Percentiles rank a stretch among this genome's conserved stretches.
These are phyloP conservation scores for Pezicula carpinea DNA, from an alignment of 2,329 filamentous ascomycete genomes.

Conservation along the genomic window DNA sequence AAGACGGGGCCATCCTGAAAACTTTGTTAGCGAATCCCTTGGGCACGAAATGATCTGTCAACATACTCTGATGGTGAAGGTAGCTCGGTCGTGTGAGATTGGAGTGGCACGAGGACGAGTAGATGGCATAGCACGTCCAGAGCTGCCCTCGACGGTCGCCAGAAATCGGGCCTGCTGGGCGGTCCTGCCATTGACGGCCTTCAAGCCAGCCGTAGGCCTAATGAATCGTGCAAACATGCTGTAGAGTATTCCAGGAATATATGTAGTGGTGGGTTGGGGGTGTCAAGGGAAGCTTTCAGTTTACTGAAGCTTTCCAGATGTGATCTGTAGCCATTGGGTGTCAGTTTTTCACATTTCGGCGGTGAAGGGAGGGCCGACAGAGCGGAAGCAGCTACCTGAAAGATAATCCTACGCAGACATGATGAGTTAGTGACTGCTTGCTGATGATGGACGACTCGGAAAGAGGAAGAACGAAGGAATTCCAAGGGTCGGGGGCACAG, in stretches of 20 bases:
- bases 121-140: slow-evolving; percentile 62
- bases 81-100: slow-evolving; percentile 72
- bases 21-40: slow-evolving; percentile 24
- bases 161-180: slow-evolving; percentile 44
- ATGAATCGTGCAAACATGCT: slow-evolving; percentile 59
- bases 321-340: slow-evolving; percentile 28
- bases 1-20: slow-evolving; percentile 86
- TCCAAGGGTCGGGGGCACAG: no score
- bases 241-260: slow-evolving; percentile 22
- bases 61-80: slow-evolving; percentile 84
- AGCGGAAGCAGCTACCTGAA: slow-evolving; percentile 48
- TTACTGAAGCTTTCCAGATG: slow-evolving; percentile 38
- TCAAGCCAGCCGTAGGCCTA: slow-evolving; percentile 43
- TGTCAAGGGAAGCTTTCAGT: slow-evolving; percentile 26
- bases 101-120: slow-evolving; percentile 57
- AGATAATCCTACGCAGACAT: slow-evolving; percentile 59
- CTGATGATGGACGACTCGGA: slow-evolving; percentile 8
- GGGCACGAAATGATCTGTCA: background rate
- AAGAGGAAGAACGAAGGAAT: slow-evolving; percentile 7
- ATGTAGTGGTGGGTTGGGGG: slow-evolving; percentile 12
- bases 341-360: slow-evolving; percentile 20
- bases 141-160: slow-evolving; percentile 65
- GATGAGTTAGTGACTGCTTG: slow-evolving; percentile 35
- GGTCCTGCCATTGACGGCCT: slow-evolving; percentile 26
- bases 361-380: slow-evolving; percentile 13